Base-by-base conservation (phyloP, 192 early-diverging fungal species). In the Gamsiella multidivaricata region DNA sequence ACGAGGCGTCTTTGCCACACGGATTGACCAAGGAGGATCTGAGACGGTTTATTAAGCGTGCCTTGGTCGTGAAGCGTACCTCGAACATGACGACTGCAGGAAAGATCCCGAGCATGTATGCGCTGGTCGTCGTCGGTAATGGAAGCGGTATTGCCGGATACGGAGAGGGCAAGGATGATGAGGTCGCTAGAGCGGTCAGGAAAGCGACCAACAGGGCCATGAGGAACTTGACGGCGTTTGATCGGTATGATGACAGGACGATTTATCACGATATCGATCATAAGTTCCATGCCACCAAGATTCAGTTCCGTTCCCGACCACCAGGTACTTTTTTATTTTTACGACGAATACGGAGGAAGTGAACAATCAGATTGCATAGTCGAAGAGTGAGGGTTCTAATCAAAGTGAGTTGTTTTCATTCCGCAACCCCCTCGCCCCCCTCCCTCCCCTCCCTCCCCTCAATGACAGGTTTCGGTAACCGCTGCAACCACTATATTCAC, bases 51-150 rank as follows among this genome's bases (percentile, higher is more conserved):
- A 72, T 85, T 49, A 94, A 94, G 79, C 90, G 88, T 65, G 83
- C 91, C 14, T 64, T 95, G 46, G 82, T 92, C 17, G 84, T 94
- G 25, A 91, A 91, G 76, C 88, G 92, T 41, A 90, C 90, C 2
- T 88, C 90, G 47, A 91, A 92, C 71, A 89, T 92, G 89, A 94
- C 91, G 33, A 85, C 87, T 20, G 91, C 89, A 63, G 94, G 94
- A 57, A 94, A 94, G 70, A 82, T 90, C 26, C 89, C 91, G 34
- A 90, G 90, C 31, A 90, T 94, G 85, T 95, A 94, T 33, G 95
- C 95, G 1, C 70, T 97, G 45, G 97, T 99, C 8, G 95, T 98
- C 4, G 96, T 99, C 6, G 97, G 97, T 6, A 95, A 97, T 70
- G 94, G 94, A 9, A 86, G 90, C 41, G 97, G 97, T 2, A 83